Conservation (phyloP, 2,329 filamentous ascomycete genomes). For the Penicillium sp. region DNA sequence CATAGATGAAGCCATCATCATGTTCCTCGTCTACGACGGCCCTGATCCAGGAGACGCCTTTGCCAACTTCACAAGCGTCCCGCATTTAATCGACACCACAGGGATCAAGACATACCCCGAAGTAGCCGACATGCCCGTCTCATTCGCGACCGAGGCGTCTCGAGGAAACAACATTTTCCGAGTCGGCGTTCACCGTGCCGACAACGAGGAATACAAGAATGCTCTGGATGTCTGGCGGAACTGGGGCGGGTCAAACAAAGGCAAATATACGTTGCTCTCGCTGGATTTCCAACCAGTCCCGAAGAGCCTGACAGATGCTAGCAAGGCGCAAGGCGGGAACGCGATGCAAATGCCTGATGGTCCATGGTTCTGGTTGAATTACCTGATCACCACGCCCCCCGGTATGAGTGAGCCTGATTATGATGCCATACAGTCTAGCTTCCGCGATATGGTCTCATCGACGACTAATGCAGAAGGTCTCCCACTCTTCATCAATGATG, state of each 20-base stretch:
- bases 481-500: slow-evolving; percentile 35
- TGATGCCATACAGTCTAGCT: slow-evolving; percentile 32
- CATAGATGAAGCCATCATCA: slow-evolving; percentile 34
- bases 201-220: slow-evolving; percentile 22
- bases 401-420: slow-evolving; percentile 26
- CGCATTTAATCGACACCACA: slow-evolving; percentile 31
- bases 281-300: slow-evolving; percentile 34
- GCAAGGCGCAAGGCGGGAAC: slow-evolving; percentile 34
- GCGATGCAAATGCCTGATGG: slow-evolving; percentile 40
- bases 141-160: slow-evolving; percentile 28
- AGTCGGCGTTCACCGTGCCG: slow-evolving; percentile 33
- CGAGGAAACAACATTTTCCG: slow-evolving; percentile 39
- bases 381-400: slow-evolving; percentile 29
- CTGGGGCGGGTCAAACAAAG: slow-evolving; percentile 35
- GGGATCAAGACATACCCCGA: slow-evolving; percentile 32
- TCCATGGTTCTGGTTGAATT: slow-evolving; percentile 36
- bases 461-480: slow-evolving; percentile 29
- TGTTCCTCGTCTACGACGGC: slow-evolving; percentile 42
- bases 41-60: slow-evolving; percentile 34
- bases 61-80: slow-evolving; percentile 35
- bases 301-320: slow-evolving; percentile 34
- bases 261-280: slow-evolving; percentile 29
- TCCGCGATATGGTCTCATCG: slow-evolving; percentile 30
- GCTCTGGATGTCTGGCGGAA: slow-evolving; percentile 29
- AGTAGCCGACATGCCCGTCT: slow-evolving; percentile 38